Percentiles rank a stretch among this genome's conserved stretches.
phyloP scores from a whole-genome alignment of 371 early-diverging fungal species.

The Chytridium lagenaria region DNA sequence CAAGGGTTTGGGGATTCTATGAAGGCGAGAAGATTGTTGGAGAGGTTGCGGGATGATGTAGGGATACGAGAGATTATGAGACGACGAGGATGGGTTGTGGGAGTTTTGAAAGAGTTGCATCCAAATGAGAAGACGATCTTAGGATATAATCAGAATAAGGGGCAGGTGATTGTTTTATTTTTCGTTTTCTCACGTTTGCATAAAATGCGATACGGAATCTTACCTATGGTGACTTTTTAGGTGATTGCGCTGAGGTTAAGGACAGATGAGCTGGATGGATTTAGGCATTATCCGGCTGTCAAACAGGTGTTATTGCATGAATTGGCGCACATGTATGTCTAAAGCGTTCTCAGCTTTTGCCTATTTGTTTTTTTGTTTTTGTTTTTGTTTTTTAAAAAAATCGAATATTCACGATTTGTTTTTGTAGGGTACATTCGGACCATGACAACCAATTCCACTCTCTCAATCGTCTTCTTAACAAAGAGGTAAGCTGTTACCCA shows the following conservation, averaged over 20 bases:
- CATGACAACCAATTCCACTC: constrained; percentile 85
- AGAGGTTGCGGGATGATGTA: constrained; percentile 64
- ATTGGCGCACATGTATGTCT: constrained; percentile 79
- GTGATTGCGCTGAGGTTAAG: constrained; percentile 82
- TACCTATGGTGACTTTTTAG: too few species aligned
- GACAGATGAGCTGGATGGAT: constrained; percentile 87
- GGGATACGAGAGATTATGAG: constrained; percentile 77
- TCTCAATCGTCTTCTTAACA: constrained; percentile 78
- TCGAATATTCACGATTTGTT: background rate
- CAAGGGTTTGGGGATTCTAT: constrained; percentile 65
- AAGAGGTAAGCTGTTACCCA: constrained; percentile 50
- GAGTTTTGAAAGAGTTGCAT: constrained; percentile 78
- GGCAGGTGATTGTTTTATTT: constrained; percentile 77
- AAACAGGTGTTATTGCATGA: constrained; percentile 86
- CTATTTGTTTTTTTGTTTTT: background rate
- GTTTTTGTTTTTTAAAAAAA: background rate
- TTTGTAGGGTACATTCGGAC: constrained; percentile 66
- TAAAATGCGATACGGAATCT: too few species aligned
- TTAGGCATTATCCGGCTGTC: constrained; percentile 76
- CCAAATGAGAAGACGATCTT: constrained; percentile 79
- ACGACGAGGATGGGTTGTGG: constrained; percentile 72
- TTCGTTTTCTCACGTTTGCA: too few species aligned
- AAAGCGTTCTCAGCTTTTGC: background rate
- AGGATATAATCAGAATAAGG: constrained; percentile 87
- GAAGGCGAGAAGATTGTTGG: constrained; percentile 70